A percentile compares a stretch with the other conserved stretches of the same genome.
Conservation (phyloP, 2,329 filamentous ascomycete genomes). For the Alternaria novae-zelandiae region DNA sequence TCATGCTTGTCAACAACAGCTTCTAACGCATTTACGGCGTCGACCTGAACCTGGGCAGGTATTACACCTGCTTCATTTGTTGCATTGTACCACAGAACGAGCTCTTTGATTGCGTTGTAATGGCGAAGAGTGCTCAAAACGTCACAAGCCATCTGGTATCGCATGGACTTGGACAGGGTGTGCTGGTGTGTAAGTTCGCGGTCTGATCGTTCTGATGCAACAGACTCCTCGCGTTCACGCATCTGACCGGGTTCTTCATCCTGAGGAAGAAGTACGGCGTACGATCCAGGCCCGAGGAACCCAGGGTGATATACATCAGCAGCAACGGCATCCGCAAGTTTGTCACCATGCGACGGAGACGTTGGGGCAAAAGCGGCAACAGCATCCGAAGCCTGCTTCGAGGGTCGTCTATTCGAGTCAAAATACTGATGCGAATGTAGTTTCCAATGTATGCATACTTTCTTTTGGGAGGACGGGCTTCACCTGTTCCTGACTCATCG, state of each 20-base stretch:
- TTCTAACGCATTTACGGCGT: slow-evolving; percentile 40
- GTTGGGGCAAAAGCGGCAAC: slow-evolving; percentile 14
- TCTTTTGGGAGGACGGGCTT: slow-evolving; percentile 30
- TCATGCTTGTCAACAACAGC: slow-evolving; percentile 42
- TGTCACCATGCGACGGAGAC: slow-evolving; percentile 26
- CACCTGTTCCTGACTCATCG: slow-evolving; percentile 19
- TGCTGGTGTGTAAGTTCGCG: slow-evolving; percentile 39
- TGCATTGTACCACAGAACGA: slow-evolving; percentile 32
- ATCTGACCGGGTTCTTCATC: slow-evolving; percentile 27
- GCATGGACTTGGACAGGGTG: slow-evolving; percentile 38
- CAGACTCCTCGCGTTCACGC: slow-evolving; percentile 29
- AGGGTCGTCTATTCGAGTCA: slow-evolving; percentile 25
- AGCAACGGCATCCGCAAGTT: slow-evolving; percentile 42
- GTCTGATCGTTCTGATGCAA: slow-evolving; percentile 34
- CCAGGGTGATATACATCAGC: slow-evolving; percentile 40
- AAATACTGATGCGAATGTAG: background rate
- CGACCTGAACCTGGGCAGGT: slow-evolving; percentile 44
- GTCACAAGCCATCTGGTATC: slow-evolving; percentile 37
- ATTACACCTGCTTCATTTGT: slow-evolving; percentile 44
- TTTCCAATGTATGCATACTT: slow-evolving; percentile 25
- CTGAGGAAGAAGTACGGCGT: slow-evolving; percentile 37
- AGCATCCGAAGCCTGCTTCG: slow-evolving; percentile 12
- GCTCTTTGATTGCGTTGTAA: slow-evolving; percentile 31
- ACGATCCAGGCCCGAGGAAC: slow-evolving; percentile 44
- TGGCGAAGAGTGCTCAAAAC: slow-evolving; percentile 37